Base-by-base conservation (phyloP, 2,329 filamentous ascomycete genomes). In the Ophiognomonia clavigignenti-juglandacearum region DNA sequence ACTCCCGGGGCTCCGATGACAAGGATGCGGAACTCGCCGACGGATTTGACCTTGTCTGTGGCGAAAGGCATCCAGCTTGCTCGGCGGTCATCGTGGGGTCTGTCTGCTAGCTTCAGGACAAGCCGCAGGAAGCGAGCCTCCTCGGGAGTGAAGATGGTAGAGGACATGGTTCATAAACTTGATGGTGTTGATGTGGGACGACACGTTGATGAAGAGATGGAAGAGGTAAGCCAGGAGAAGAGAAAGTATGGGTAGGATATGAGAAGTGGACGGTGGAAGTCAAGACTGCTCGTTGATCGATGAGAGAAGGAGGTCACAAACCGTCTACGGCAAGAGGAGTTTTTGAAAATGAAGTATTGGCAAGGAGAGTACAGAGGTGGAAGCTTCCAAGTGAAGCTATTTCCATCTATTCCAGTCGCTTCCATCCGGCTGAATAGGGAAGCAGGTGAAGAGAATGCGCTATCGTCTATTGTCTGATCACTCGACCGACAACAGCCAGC, bases 121-220 rank as follows among this genome's bases (percentile, higher is more conserved):
- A 66, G 65, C 52, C 61, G 62, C 47, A 70, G 60, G 45, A 70
- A 72, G 47, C 60, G 61, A 32, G 61, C 59, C 52, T 71, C 69
- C 31, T 71, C 68, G 4, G 66, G 58, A 0, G 67, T 64, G 57
- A 64, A 67, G 31, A 64, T 56, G 49, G 69, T 54, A 5, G 63
- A 66, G n/a, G 48, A 47, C 57, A 58, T 59, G 23, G n/a, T n/a
- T n/a, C n/a, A n/a, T n/a, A n/a, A n/a, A n/a, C n/a, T n/a, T n/a
- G n/a, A n/a, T n/a, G n/a, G n/a, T n/a, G n/a, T n/a, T n/a, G n/a
- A n/a, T n/a, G n/a, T n/a, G n/a, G n/a, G n/a, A n/a, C n/a, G n/a
- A n/a, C n/a, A n/a, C n/a, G n/a, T n/a, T n/a, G n/a, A n/a, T n/a
- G n/a, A n/a, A n/a, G n/a, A n/a, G n/a, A n/a, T n/a, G n/a, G n/a